These are phyloP conservation scores for Saccharomyces hybrid DNA, from an alignment of 1,139 yeast genomes.

Conservation along the genomic window DNA sequence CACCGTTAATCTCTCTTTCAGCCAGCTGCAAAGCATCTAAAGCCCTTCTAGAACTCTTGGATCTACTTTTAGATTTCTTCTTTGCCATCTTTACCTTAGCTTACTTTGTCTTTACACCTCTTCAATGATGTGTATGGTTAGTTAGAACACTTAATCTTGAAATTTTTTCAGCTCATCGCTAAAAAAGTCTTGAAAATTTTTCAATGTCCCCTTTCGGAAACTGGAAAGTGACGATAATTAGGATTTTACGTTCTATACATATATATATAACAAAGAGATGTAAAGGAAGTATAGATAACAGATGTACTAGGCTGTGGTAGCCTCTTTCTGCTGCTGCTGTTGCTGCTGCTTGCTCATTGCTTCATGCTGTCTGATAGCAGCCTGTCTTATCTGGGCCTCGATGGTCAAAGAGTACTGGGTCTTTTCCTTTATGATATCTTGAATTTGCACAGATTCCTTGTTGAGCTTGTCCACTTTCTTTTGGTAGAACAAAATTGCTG, in stretches of 20 bases:
- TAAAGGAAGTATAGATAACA: background rate
- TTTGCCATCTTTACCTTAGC: constrained; percentile 25
- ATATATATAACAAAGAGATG: background rate
- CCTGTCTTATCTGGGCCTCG: constrained; percentile 28
- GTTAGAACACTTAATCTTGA: background rate
- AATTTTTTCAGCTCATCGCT: constrained; percentile 11
- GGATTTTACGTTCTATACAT: background rate
- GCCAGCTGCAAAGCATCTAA: constrained; percentile 47
- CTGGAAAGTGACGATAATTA: background rate
- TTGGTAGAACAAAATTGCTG: constrained; percentile 67
- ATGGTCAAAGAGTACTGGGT: constrained; percentile 28
- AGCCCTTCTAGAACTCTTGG: constrained; percentile 32
- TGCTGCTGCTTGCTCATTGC: constrained; percentile 8
- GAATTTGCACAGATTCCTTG: constrained; percentile 67
- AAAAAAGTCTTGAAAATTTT: constrained; percentile 3
- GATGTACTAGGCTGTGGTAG: background rate
- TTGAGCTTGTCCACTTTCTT: constrained; percentile 65
- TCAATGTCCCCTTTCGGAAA: background rate
- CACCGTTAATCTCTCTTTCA: constrained; percentile 34
- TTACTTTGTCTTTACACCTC: background rate
- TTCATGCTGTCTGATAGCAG: constrained; percentile 22
- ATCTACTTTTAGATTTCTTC: constrained; percentile 25
- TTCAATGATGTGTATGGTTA: background rate
- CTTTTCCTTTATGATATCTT: constrained; percentile 64
- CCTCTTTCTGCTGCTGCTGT: background rate